These are phyloP conservation scores for Linaria vulgaris DNA, from an alignment of 257 asterid genomes.

Conservation along the genomic window DNA sequence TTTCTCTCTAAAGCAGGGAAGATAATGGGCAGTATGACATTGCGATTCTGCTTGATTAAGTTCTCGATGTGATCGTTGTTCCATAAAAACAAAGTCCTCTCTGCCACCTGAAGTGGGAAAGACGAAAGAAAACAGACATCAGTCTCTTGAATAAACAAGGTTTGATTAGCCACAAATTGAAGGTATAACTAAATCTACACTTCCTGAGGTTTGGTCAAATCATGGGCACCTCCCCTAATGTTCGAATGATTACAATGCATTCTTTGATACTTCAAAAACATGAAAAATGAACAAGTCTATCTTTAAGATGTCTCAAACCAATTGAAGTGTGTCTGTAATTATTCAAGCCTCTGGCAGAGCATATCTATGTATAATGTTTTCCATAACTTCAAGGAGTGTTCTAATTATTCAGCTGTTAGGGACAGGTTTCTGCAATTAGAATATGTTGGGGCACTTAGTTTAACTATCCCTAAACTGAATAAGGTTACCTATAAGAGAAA, in stretches of 20 bases:
- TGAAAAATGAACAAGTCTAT: too few species aligned
- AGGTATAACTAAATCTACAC: too few species aligned
- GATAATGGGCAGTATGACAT: conserved; percentile 70
- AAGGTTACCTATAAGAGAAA: neutral
- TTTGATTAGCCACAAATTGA: too few species aligned
- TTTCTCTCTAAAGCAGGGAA: conserved; percentile 80
- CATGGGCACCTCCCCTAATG: neutral
- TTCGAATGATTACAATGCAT: neutral
- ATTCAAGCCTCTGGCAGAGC: too few species aligned
- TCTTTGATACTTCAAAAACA: too few species aligned
- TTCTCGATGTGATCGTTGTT: conserved; percentile 79
- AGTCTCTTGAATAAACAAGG: neutral
- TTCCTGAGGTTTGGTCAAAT: neutral
- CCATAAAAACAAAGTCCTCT: conserved; percentile 81
- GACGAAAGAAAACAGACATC: neutral
- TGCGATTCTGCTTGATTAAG: conserved; percentile 66
- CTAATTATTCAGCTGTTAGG: too few species aligned
- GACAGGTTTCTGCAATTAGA: neutral
- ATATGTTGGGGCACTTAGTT: neutral
- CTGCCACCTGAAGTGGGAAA: conserved; percentile 59
- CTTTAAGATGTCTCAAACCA: too few species aligned
- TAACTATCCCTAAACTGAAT: neutral
- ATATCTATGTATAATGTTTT: too few species aligned
- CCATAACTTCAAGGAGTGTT: too few species aligned
- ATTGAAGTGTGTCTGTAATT: too few species aligned